Evolutionary conservation across 2,329 filamentous ascomycete genomes (phyloP).

Genomic region (Colletotrichum zoysiae): DNA sequence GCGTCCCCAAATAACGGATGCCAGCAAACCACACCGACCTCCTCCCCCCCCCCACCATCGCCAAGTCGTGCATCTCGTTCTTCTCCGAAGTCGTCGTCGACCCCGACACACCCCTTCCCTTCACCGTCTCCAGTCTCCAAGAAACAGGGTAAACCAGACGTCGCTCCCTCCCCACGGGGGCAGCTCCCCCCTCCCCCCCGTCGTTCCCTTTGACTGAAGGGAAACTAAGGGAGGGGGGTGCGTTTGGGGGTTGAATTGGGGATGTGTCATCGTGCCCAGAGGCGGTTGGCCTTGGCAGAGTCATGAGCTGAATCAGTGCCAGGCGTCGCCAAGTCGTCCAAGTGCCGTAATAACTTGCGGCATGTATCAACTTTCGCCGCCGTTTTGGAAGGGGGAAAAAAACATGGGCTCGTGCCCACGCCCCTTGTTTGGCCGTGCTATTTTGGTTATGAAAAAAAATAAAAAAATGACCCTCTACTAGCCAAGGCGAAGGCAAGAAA

Average conservation of each 20-base stretch:
- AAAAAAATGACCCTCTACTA: too few relatives aligned
- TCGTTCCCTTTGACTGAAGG: not conserved
- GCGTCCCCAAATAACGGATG: not conserved
- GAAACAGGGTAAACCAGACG: constrained; percentile 3
- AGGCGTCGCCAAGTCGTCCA: constrained; percentile 18
- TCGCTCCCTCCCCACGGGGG: not conserved
- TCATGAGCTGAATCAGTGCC: constrained; percentile 33
- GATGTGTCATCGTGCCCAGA: constrained; percentile 7
- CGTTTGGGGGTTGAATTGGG: not conserved
- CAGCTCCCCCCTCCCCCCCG: too few relatives aligned
- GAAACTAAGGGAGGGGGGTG: not conserved
- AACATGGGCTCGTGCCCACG: constrained; percentile 14
- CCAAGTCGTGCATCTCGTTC: not conserved
- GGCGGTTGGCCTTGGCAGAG: constrained; percentile 25
- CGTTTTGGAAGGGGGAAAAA: constrained; percentile 14
- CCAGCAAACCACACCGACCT: not conserved
- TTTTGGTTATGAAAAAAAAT: not conserved
- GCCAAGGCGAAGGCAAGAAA: not conserved
- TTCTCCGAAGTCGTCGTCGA: not conserved
- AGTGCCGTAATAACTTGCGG: constrained; percentile 26
- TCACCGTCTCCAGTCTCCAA: not conserved
- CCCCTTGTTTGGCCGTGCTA: not conserved
- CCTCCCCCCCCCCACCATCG: not conserved
- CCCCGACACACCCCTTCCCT: too few relatives aligned
- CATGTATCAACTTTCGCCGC: constrained; percentile 29